A percentile compares a stretch with the other conserved stretches of the same genome.
phyloP scores from a whole-genome alignment of 208 protist species.

The Phytomonas sp. region DNA sequence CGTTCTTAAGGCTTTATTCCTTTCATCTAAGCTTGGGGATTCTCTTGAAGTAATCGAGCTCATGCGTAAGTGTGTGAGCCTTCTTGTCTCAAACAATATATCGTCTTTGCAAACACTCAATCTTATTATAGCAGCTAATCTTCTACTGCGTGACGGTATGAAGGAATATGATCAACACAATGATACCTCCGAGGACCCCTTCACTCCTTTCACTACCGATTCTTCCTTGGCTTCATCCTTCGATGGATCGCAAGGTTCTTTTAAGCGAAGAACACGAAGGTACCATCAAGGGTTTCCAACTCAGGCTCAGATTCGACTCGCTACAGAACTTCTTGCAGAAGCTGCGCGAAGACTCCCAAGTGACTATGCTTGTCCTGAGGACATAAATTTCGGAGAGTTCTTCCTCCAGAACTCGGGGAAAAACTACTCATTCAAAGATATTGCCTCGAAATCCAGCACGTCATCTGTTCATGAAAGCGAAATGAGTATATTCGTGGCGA shows the following conservation, averaged over 20 bases:
- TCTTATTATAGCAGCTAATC: background rate
- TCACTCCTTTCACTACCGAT: background rate
- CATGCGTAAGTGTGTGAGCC: background rate
- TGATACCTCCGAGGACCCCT: background rate
- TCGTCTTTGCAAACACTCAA: background rate
- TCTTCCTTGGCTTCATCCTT: background rate
- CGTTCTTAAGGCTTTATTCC: background rate
- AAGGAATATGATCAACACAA: background rate
- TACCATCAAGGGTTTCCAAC: background rate
- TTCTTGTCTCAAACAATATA: background rate
- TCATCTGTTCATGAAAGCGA: background rate
- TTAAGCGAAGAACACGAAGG: background rate
- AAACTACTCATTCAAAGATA: background rate
- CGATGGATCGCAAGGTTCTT: background rate
- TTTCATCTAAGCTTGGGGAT: background rate
- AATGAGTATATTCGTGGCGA: background rate
- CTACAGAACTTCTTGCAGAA: background rate
- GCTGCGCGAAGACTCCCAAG: background rate
- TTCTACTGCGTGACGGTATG: background rate
- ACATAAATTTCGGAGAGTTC: background rate
- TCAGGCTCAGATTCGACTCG: background rate
- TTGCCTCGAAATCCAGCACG: background rate
- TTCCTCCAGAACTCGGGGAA: background rate
- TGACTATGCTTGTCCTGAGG: background rate
- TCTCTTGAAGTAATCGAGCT: background rate